Conservation (phyloP, 2,329 filamentous ascomycete genomes). For the Mycosphaerella sp. region DNA sequence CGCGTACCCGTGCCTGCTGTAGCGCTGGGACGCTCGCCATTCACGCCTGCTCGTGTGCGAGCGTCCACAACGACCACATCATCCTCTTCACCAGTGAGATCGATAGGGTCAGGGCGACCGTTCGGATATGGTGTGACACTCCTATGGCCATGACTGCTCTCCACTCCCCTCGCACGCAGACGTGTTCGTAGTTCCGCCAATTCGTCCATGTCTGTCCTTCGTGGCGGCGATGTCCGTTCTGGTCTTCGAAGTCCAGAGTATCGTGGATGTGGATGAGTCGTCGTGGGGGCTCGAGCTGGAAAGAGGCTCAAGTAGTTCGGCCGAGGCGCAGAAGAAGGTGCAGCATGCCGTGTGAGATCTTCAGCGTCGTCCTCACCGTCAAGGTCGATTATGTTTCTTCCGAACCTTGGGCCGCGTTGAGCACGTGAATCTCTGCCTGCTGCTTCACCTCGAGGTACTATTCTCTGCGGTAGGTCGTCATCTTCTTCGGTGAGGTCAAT, state of each 20-base stretch:
- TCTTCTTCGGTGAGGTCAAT: conserved; percentile 37
- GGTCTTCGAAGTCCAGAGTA: conserved; percentile 17
- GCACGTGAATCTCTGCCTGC: conserved; percentile 27
- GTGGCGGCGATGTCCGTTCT: conserved; percentile 4
- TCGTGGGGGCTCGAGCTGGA: conserved; percentile 5
- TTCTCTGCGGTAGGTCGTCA: neutral
- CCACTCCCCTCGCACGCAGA: neutral
- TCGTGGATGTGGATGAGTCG: conserved; percentile 13
- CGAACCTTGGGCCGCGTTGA: conserved; percentile 38
- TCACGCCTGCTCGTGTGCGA: conserved; percentile 22
- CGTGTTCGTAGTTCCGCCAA: conserved; percentile 39
- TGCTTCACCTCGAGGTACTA: conserved; percentile 4
- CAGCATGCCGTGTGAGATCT: conserved; percentile 1
- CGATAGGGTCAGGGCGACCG: conserved; percentile 24
- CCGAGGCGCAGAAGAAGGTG: conserved; percentile 7
- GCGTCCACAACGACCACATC: conserved; percentile 28
- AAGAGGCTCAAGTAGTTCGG: conserved; percentile 13
- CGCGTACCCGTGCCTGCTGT: conserved; percentile 24
- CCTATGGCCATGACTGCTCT: conserved; percentile 9
- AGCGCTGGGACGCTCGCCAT: conserved; percentile 21
- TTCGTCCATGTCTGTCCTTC: conserved; percentile 7
- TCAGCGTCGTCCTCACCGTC: conserved; percentile 20
- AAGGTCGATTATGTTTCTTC: conserved; percentile 41
- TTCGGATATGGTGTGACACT: conserved; percentile 25
- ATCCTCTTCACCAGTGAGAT: conserved; percentile 33